These are phyloP conservation scores for Cryoendolithus antarcticus DNA, from an alignment of 2,329 filamentous ascomycete species.

Conservation along the genomic window DNA sequence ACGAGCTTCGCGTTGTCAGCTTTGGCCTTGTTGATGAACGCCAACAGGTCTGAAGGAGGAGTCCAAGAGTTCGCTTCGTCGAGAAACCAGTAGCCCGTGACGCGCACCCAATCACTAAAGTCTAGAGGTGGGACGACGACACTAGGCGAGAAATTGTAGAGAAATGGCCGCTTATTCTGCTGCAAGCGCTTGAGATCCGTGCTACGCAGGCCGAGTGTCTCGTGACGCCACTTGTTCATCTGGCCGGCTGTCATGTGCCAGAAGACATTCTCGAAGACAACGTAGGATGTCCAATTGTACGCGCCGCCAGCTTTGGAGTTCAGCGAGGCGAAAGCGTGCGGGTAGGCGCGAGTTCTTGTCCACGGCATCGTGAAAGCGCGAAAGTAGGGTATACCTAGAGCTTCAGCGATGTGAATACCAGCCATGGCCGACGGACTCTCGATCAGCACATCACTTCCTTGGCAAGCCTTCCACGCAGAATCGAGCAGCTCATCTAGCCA, in stretches of 20 bases:
- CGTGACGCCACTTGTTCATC: slow-evolving; percentile 85
- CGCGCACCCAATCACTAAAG: slow-evolving; percentile 93
- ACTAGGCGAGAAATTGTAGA: slow-evolving; percentile 92
- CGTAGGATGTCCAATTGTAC: slow-evolving; percentile 90
- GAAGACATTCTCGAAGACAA: slow-evolving; percentile 93
- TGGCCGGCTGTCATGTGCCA: slow-evolving; percentile 89
- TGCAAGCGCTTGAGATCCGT: slow-evolving; percentile 86
- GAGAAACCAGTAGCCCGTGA: slow-evolving; percentile 97
- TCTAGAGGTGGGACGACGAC: slow-evolving; percentile 92
- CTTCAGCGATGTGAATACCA: slow-evolving; percentile 93
- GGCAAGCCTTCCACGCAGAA: slow-evolving; percentile 72
- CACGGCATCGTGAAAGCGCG: slow-evolving; percentile 98
- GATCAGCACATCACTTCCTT: slow-evolving; percentile 79
- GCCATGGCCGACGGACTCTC: slow-evolving; percentile 96
- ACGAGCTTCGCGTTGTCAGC: slow-evolving; percentile 80
- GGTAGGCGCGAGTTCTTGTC: slow-evolving; percentile 90
- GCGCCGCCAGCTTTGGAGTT: slow-evolving; percentile 88
- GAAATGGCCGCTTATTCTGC: slow-evolving; percentile 91
- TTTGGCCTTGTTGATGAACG: slow-evolving; percentile 75
- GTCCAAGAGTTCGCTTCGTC: slow-evolving; percentile 61
- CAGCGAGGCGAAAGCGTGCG: slow-evolving; percentile 88
- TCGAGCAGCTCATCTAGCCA: slow-evolving; percentile 85
- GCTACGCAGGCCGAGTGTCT: slow-evolving; percentile 61
- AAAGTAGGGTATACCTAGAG: slow-evolving; percentile 86
- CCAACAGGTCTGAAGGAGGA: slow-evolving; percentile 61